Evolutionary conservation across 192 early-diverging fungal species (phyloP), one percentile per base, ranked within the genome.

Genomic region (Podila horticola): DNA sequence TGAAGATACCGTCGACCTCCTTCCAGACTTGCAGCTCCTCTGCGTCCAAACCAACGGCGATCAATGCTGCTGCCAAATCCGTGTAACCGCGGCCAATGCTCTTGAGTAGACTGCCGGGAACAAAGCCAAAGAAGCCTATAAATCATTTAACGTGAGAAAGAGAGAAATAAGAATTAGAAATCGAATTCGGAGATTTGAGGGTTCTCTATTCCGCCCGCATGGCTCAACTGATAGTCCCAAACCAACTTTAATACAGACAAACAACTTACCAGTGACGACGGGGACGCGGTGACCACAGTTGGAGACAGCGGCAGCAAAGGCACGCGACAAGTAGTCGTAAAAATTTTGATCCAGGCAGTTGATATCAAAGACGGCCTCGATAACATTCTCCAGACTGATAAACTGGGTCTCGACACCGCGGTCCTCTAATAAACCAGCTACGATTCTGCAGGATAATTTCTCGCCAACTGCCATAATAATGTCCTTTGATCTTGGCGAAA

Each of bases 1-100:
- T 99, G 75, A 98, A 99, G 71, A 99, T 99, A 58, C 98, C 98
- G 68, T 99, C 98, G 10, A 99, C 98, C 72, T 99, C 98, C 82
- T 99, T 99, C 96, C 96, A 99, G 15, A 99, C 94, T 82, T 99
- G 98, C 69, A 99, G 89, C 71, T 99, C 98, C 57, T 92, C 88
- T 17, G 97, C 97, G 60, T 87, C 79, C 7, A 97, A 72, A 11
- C 92, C 98, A 11, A 98, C 98, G 3, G 98, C 95, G 45, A 95
- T 90, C 59, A 99, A 87, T 2, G 98, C 98, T 22, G 98, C 97
- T 22, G 96, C 97, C 67, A 99, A 87, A 77, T 99, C 98, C 0
- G 98, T 99, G 86, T 99, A 99, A 17, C 98, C 98, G 51, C 98
- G 95, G 15, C 98, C 98, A 71, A 99, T 93, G 82, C 92, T 96